phyloP scores from a whole-genome alignment of 768 basidiomycete genomes.

The Stropharia rugosoannulata region DNA sequence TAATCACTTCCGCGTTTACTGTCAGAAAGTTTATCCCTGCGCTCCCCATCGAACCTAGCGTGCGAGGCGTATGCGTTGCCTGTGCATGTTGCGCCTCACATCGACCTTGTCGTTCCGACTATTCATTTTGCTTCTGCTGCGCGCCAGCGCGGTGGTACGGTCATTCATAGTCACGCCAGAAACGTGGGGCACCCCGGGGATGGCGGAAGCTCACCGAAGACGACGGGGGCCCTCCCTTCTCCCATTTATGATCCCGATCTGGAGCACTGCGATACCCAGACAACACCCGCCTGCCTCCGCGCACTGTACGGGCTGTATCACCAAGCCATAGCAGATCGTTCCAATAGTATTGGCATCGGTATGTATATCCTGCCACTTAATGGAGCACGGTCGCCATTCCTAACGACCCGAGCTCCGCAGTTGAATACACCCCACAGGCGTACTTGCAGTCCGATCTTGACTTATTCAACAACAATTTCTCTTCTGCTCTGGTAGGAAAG shows the following conservation, averaged over 20 bases:
- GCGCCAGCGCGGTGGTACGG: constrained; percentile 19
- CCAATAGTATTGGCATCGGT: constrained; percentile 41
- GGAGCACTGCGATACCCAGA: constrained; percentile 27
- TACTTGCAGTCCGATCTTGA: constrained; percentile 45
- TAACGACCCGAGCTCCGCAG: constrained; percentile 20
- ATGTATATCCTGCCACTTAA: background rate
- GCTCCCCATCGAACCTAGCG: constrained; percentile 18
- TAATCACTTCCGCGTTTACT: background rate
- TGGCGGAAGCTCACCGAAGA: constrained; percentile 21
- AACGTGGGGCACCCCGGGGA: constrained; percentile 23
- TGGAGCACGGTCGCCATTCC: background rate
- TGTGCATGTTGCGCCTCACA: constrained; percentile 31
- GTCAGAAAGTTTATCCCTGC: background rate
- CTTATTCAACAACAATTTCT: constrained; percentile 37
- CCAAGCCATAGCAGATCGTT: constrained; percentile 24
- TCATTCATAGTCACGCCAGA: constrained; percentile 4
- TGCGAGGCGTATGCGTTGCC: constrained; percentile 35
- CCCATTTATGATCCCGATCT: constrained; percentile 17
- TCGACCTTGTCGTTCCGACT: constrained; percentile 38
- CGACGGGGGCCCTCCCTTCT: constrained; percentile 17
- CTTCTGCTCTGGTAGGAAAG: constrained; percentile 27
- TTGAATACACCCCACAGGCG: constrained; percentile 52
- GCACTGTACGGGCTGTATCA: constrained; percentile 36
- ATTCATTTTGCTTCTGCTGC: constrained; percentile 35
- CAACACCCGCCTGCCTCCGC: constrained; percentile 37